Conservation (phyloP, 805 yeast species). For the Candida arabinofermentans region DNA sequence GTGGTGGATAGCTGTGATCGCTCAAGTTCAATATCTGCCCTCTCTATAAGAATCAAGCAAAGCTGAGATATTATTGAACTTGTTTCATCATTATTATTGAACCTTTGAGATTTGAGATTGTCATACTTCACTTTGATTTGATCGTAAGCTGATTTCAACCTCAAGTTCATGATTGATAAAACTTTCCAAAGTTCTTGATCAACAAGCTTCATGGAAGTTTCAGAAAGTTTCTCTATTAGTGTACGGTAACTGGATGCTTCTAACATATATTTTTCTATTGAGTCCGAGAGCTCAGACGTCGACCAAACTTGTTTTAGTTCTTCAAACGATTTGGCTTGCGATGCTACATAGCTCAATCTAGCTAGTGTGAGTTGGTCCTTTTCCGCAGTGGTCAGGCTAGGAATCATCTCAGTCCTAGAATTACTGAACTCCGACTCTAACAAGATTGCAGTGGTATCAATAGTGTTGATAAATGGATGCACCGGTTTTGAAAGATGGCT, state of each 20-base stretch:
- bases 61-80: slow-evolving; percentile 31
- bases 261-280: slow-evolving; percentile 36
- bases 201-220: slow-evolving; percentile 5
- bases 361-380: slow-evolving; percentile 32
- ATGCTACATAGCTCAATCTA: slow-evolving; percentile 27
- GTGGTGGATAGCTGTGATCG: slow-evolving; percentile 35
- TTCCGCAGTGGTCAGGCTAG: slow-evolving; percentile 28
- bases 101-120: slow-evolving; percentile 11
- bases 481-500: slow-evolving; percentile 1
- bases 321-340: slow-evolving; percentile 27
- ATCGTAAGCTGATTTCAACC: slow-evolving; percentile 38
- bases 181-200: slow-evolving; percentile 36
- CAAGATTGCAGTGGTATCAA: slow-evolving; percentile 14
- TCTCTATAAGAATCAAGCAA: slow-evolving; percentile 41
- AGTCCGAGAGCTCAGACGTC: slow-evolving; percentile 20
- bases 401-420: slow-evolving; percentile 20
- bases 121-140: slow-evolving; percentile 23
- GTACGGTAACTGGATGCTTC: slow-evolving; percentile 43
- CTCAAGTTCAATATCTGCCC: slow-evolving; percentile 51
- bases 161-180: slow-evolving; percentile 34
- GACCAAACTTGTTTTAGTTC: slow-evolving; percentile 35
- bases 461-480: slow-evolving; percentile 5
- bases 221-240: slow-evolving; percentile 34
- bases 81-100: slow-evolving; percentile 16
- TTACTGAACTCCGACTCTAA: slow-evolving; percentile 17